A percentile compares a stretch with the other conserved stretches of the same genome.
These are phyloP conservation scores for Lecanicillium sp. DNA, from an alignment of 2,329 filamentous ascomycete genomes.

Conservation along the genomic window DNA sequence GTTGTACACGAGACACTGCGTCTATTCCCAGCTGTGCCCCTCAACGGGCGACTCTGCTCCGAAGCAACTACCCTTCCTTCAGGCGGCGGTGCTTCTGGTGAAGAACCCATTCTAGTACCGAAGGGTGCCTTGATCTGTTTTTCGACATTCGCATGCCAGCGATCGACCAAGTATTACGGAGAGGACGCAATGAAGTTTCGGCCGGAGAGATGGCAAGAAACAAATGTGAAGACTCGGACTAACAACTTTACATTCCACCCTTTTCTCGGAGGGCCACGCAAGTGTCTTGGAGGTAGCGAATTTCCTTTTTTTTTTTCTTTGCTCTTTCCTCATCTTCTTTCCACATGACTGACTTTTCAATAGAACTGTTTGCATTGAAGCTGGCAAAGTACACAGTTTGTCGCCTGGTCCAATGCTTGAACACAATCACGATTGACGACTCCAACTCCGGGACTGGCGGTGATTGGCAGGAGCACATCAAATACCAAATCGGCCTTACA, in stretches of 20 bases:
- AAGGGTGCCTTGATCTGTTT: slow-evolving; percentile 4
- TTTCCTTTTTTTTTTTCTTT: neutral
- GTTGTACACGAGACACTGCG: slow-evolving; percentile 7
- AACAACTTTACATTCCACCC: slow-evolving; percentile 8
- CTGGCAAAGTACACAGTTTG: slow-evolving; percentile 9
- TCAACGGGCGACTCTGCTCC: slow-evolving; percentile 8
- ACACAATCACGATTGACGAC: slow-evolving; percentile 5
- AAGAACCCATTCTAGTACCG: slow-evolving; percentile 4
- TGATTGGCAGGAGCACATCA: slow-evolving; percentile 6
- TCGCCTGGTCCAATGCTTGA: slow-evolving; percentile 7
- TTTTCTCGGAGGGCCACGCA: slow-evolving; percentile 9
- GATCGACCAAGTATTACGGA: slow-evolving; percentile 4
- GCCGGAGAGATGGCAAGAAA: slow-evolving; percentile 3
- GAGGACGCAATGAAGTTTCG: slow-evolving; percentile 1
- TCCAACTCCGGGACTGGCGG: neutral
- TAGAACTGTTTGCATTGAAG: slow-evolving; percentile 9
- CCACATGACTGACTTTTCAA: slow-evolving; percentile 1
- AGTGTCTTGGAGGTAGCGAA: slow-evolving; percentile 8
- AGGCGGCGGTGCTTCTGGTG: slow-evolving; percentile 4
- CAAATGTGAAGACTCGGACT: neutral
- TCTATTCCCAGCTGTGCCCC: slow-evolving; percentile 6
- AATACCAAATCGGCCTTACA: slow-evolving; percentile 5
- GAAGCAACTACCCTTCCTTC: slow-evolving; percentile 2
- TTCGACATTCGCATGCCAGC: slow-evolving; percentile 5
- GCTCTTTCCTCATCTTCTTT: neutral